Evolutionary conservation across 805 yeast genomes (phyloP).

Genomic region (Starmerella floris): DNA sequence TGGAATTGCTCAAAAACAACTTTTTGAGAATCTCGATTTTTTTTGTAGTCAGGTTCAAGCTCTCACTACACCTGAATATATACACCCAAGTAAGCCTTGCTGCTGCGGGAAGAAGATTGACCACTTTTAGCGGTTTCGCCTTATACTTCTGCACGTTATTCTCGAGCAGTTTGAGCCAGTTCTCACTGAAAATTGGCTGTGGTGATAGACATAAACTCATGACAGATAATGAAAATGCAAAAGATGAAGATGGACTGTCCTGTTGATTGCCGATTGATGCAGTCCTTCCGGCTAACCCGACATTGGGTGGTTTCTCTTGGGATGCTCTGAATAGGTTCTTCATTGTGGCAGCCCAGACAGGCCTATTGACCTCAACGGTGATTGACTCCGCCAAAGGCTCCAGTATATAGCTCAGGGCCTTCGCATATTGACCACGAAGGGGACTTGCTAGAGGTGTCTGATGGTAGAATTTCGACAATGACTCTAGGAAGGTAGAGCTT

Average conservation of each 20-base stretch:
- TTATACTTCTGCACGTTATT: conserved; percentile 46
- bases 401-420: conserved; percentile 60
- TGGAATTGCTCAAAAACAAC: conserved; percentile 35
- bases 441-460: conserved; percentile 43
- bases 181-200: conserved; percentile 50
- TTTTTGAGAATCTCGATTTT: conserved; percentile 54
- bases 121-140: conserved; percentile 39
- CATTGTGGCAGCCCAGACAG: conserved; percentile 82
- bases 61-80: conserved; percentile 71
- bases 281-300: conserved; percentile 8
- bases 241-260: conserved; percentile 2
- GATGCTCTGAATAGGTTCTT: conserved; percentile 37
- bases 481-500: conserved; percentile 76
- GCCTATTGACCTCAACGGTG: conserved; percentile 92
- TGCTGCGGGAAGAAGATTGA: conserved; percentile 47
- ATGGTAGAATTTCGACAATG: conserved; percentile 70
- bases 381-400: conserved; percentile 72
- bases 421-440: conserved; percentile 67
- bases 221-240: conserved; percentile 50
- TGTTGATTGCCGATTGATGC: conserved; percentile 1
- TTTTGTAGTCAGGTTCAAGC: conserved; percentile 74
- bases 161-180: conserved; percentile 65
- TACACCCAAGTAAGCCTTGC: conserved; percentile 83
- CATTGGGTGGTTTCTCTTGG: conserved; percentile 4
- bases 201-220: conserved; percentile 73